phyloP scores from a whole-genome alignment of 164 flowering plant genomes.

The Kalanchoe fedtschenkoi region DNA sequence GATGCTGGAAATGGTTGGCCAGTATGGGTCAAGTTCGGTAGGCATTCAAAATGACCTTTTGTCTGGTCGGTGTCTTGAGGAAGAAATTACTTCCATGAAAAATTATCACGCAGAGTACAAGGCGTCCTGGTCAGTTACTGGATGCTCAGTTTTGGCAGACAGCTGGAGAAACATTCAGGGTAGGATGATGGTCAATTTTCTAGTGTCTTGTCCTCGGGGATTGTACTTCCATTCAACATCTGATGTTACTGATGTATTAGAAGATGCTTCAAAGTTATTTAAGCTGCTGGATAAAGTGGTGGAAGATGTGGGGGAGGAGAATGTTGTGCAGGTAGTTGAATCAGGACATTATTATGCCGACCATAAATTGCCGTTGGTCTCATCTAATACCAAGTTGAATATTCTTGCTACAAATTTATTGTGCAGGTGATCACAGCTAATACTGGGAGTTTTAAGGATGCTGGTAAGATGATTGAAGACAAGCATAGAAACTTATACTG shows the following conservation, averaged over 20 bases:
- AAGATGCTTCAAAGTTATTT: slow-evolving; percentile 44
- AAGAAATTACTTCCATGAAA: slow-evolving; percentile 43
- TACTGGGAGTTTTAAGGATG: slow-evolving; percentile 50
- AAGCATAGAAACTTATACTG: slow-evolving; percentile 57
- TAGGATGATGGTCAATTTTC: slow-evolving; percentile 48
- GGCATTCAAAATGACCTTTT: slow-evolving; percentile 40
- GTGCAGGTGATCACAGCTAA: slow-evolving; percentile 53
- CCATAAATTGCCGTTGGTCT: not conserved
- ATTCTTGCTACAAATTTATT: not conserved
- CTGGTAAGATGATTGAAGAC: slow-evolving; percentile 80
- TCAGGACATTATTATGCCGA: not conserved
- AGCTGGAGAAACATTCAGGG: slow-evolving; percentile 59
- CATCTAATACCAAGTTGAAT: not conserved
- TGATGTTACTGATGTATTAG: slow-evolving; percentile 51
- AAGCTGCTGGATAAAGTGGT: slow-evolving; percentile 63
- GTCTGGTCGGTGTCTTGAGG: slow-evolving; percentile 51
- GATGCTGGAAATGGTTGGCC: slow-evolving; percentile 71
- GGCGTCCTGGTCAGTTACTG: slow-evolving; percentile 52
- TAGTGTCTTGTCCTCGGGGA: slow-evolving; percentile 64
- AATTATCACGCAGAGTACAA: slow-evolving; percentile 39
- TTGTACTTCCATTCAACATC: slow-evolving; percentile 50
- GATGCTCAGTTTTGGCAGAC: slow-evolving; percentile 71
- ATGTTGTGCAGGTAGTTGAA: slow-evolving; percentile 58
- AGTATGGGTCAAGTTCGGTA: slow-evolving; percentile 48
- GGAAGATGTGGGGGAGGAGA: slow-evolving; percentile 70